Base-by-base conservation (phyloP, 441 rosid genomes). In the Geranium incanum region DNA sequence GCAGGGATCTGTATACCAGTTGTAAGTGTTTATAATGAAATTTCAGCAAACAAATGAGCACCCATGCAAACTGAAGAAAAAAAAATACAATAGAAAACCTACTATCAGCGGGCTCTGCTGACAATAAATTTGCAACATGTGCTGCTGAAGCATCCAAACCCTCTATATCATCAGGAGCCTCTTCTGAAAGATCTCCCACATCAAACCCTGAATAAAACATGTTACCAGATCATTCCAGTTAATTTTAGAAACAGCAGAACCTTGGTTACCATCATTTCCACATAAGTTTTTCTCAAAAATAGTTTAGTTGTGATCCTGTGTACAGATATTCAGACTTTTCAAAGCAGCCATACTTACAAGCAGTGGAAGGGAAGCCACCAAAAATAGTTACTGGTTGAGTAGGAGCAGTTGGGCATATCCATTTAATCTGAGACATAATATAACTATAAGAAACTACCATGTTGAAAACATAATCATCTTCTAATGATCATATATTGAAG, bases 341-440 rank as follows among this genome's bases (percentile, higher is more conserved):
- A 52, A 52, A 52, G 60, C 6, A 52, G 6, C 15, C 0, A 55
- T 28, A 67, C 95, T 83, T 83, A 92, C 99, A 94, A 69, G 97
- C 97, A 72, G 95, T 90, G 74, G 95, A 86, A 37, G 91, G 94
- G 74, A 91, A 92, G 77, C 99, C 96, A 73, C 97, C 94, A 72
- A 92, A 85, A 68, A 89, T 68, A 67, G 85, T 78, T 74, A 94
- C 78, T 0, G 97, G 97, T 50, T 73, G 95, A 74, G 91, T 86
- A 69, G 99, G 97, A 75, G 99, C 94, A 71, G 97, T 94, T 8
- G 99, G 99, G 78, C 97, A 94, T 71, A 94, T 89, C 99, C 99
- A 94, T 78, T 92, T 94, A 74, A 94, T 87, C 99, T 94, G 87
- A 36, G 80, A 9, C 64, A 78, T 16, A 45, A 4, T 63, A 60